These are phyloP conservation scores for Gossypium longicalyx DNA, from an alignment of 345 rosid species.

Conservation along the genomic window DNA sequence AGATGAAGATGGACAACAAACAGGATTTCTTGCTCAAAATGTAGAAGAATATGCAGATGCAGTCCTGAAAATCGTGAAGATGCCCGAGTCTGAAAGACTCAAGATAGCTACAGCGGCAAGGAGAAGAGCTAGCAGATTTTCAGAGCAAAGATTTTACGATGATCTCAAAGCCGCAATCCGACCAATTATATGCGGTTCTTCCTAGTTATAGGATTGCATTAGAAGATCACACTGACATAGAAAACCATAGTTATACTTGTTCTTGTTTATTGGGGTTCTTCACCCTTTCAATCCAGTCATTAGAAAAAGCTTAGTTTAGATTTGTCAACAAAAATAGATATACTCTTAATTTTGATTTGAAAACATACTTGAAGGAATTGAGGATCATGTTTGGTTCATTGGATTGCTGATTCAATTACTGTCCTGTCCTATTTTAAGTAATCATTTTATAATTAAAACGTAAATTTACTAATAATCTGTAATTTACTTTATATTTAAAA, in stretches of 20 bases:
- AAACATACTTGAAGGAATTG: not conserved
- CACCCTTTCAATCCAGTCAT: not conserved
- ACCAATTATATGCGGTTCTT: constrained; percentile 31
- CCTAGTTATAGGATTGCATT: constrained; percentile 15
- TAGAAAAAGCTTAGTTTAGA: not conserved
- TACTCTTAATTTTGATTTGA: not conserved
- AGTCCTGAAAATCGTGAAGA: constrained; percentile 44
- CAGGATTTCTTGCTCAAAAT: constrained; percentile 79
- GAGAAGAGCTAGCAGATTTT: constrained; percentile 61
- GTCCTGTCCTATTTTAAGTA: too few relatives aligned
- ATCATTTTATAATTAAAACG: too few relatives aligned
- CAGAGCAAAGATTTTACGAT: constrained; percentile 66
- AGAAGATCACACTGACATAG: constrained; percentile 5
- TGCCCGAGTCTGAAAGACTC: constrained; percentile 66
- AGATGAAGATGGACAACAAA: constrained; percentile 75
- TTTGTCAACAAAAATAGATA: not conserved
- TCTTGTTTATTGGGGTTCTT: not conserved
- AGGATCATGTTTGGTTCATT: not conserved
- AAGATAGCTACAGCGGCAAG: constrained; percentile 75
- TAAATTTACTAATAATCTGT: too few relatives aligned
- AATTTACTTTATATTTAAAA: too few relatives aligned
- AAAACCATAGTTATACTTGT: constrained; percentile 2
- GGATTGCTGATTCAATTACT: too few relatives aligned
- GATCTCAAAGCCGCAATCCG: constrained; percentile 64
- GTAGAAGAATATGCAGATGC: constrained; percentile 75